Conservation (phyloP, 1,284 basidiomycete species). For the Somion occarium region DNA sequence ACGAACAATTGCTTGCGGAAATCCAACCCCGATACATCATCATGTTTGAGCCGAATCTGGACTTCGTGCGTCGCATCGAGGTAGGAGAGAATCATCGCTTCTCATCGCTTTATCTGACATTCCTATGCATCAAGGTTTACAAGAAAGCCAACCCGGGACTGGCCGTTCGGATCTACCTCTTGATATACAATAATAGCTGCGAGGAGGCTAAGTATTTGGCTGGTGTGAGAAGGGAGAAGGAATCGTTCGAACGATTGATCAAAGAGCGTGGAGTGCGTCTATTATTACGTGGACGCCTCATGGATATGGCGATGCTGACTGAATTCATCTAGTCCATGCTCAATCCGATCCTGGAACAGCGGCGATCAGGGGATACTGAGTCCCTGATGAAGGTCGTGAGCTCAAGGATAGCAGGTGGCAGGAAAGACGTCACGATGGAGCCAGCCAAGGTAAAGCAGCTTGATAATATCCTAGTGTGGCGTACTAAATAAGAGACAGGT, state of each 20-base stretch:
- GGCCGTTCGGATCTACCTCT: conserved; percentile 90
- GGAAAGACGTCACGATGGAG: conserved; percentile 61
- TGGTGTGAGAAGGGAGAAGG: conserved; percentile 86
- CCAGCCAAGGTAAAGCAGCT: conserved; percentile 65
- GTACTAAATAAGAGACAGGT: conserved; percentile 47
- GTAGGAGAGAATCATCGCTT: conserved; percentile 42
- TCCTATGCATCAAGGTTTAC: conserved; percentile 58
- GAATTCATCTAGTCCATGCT: conserved; percentile 80
- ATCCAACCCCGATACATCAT: conserved; percentile 89
- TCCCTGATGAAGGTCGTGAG: conserved; percentile 83
- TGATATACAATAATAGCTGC: conserved; percentile 88
- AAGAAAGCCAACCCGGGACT: conserved; percentile 77
- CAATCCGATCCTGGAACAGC: conserved; percentile 83
- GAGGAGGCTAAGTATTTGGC: conserved; percentile 96
- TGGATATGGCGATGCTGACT: no score
- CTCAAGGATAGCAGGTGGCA: conserved; percentile 83
- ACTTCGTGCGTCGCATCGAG: conserved; percentile 92
- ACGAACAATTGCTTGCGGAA: conserved; percentile 87
- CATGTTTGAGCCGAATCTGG: conserved; percentile 93
- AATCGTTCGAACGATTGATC: conserved; percentile 92
- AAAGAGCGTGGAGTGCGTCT: conserved; percentile 81
- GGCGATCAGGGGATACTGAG: conserved; percentile 36
- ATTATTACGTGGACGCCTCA: not conserved
- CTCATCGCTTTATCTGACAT: conserved; percentile 1
- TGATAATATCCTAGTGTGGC: not conserved